A percentile compares a stretch with the other conserved stretches of the same genome.
These are phyloP conservation scores for Teratosphaeria viscida DNA, from an alignment of 2,329 filamentous ascomycete genomes.

Conservation along the genomic window DNA sequence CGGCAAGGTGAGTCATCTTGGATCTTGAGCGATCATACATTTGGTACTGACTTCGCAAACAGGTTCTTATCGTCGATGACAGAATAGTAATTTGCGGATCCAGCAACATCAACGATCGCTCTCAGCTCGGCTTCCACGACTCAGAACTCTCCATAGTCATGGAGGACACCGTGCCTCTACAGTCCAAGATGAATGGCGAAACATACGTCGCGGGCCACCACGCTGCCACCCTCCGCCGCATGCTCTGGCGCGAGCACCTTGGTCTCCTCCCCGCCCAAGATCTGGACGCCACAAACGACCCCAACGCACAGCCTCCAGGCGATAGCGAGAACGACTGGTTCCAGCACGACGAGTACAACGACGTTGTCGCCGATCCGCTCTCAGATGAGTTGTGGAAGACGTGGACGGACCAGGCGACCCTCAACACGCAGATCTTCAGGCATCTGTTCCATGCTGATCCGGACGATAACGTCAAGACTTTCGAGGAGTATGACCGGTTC, in stretches of 20 bases:
- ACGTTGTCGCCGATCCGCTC: conserved; percentile 50
- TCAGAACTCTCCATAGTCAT: conserved; percentile 85
- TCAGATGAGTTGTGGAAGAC: conserved; percentile 47
- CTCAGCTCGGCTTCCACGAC: conserved; percentile 80
- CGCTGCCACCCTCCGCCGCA: conserved; percentile 67
- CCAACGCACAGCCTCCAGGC: conserved; percentile 67
- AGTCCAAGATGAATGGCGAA: conserved; percentile 67
- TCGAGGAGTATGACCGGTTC: conserved; percentile 81
- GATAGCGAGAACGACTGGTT: conserved; percentile 62
- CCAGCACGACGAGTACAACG: conserved; percentile 54
- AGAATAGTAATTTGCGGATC: conserved; percentile 61
- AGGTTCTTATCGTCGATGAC: conserved; percentile 71
- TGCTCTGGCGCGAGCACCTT: conserved; percentile 83
- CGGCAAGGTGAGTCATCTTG: conserved; percentile 52
- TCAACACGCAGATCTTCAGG: conserved; percentile 65
- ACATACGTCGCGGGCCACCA: conserved; percentile 70
- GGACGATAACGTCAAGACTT: conserved; percentile 78
- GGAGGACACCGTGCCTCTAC: conserved; percentile 64
- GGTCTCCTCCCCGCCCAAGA: conserved; percentile 68
- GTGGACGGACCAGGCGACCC: conserved; percentile 60
- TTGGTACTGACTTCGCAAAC: conserved; percentile 1
- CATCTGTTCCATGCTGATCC: conserved; percentile 80
- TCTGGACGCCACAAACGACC: conserved; percentile 52
- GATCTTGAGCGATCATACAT: neutral
- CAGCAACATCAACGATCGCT: conserved; percentile 77